Evolutionary conservation across 495 filamentous ascomycete species (phyloP).

Genomic region (Xylaria flabelliformis): DNA sequence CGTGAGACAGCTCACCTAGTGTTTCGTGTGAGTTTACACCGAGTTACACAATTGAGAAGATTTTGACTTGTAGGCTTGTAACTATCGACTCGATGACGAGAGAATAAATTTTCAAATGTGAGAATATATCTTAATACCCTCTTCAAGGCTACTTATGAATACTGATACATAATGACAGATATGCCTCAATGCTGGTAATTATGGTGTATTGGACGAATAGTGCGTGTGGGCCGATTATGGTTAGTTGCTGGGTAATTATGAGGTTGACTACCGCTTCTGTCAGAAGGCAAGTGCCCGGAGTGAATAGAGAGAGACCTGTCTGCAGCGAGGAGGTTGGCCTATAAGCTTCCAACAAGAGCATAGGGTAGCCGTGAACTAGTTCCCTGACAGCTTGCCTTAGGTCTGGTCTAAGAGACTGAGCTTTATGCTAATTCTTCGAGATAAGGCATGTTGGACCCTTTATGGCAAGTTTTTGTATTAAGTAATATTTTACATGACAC

Average conservation of each 20-base stretch:
- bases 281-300: too few species aligned
- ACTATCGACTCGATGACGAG: neutral
- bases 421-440: neutral
- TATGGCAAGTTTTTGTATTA: neutral
- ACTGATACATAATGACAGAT: neutral
- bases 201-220: too few species aligned
- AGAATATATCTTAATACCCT: neutral
- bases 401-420: neutral
- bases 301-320: too few species aligned
- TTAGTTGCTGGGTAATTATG: neutral
- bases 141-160: neutral
- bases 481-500: neutral
- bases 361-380: too few species aligned
- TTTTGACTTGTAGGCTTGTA: neutral
- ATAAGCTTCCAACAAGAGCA: too few species aligned
- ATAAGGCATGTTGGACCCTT: neutral
- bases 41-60: neutral
- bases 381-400: too few species aligned
- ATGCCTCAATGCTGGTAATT: neutral
- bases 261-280: neutral
- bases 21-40: too few species aligned
- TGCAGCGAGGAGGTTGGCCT: too few species aligned
- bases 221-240: too few species aligned
- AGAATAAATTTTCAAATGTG: neutral
- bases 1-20: neutral